Evolutionary conservation across 306 rosid genomes (phyloP).

Genomic region (Malus fusca): DNA sequence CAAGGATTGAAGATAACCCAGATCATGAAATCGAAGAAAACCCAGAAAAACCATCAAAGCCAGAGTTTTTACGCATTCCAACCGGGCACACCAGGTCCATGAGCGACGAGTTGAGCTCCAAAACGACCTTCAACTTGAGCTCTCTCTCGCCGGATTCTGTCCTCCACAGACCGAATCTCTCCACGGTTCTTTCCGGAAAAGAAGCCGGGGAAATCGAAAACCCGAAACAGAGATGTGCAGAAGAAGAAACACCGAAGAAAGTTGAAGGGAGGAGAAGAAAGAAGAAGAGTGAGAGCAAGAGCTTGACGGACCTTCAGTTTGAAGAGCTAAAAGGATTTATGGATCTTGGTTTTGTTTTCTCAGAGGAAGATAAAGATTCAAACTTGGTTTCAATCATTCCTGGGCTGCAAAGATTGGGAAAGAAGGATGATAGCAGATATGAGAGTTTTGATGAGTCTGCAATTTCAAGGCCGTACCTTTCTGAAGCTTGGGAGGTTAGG

Average conservation of each 20-base stretch:
- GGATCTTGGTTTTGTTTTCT: slow-evolving; percentile 88
- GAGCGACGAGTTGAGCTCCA: slow-evolving; percentile 57
- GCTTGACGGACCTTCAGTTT: slow-evolving; percentile 74
- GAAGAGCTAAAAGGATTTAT: slow-evolving; percentile 82
- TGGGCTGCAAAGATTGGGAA: slow-evolving; percentile 73
- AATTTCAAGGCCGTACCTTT: slow-evolving; percentile 74
- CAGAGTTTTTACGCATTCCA: slow-evolving; percentile 22
- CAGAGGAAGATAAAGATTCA: slow-evolving; percentile 67
- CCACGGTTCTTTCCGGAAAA: slow-evolving; percentile 45
- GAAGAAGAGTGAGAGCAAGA: slow-evolving; percentile 50
- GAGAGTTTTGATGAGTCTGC: slow-evolving; percentile 17
- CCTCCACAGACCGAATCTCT: slow-evolving; percentile 34
- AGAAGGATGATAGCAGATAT: slow-evolving; percentile 19
- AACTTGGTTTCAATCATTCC: slow-evolving; percentile 76
- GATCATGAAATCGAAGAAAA: slow-evolving; percentile 14
- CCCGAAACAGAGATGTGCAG: neutral
- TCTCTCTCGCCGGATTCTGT: slow-evolving; percentile 44
- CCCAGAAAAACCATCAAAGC: slow-evolving; percentile 17
- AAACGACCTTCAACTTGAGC: slow-evolving; percentile 28
- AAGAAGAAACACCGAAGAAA: slow-evolving; percentile 14
- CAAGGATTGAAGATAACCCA: slow-evolving; percentile 24
- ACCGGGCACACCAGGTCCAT: slow-evolving; percentile 43
- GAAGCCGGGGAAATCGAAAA: slow-evolving; percentile 27
- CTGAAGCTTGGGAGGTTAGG: slow-evolving; percentile 68
- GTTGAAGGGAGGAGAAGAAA: slow-evolving; percentile 7